A percentile compares a stretch with the other conserved stretches of the same genome.
Conservation (phyloP, 495 filamentous ascomycete species). For the Podospora didyma region DNA sequence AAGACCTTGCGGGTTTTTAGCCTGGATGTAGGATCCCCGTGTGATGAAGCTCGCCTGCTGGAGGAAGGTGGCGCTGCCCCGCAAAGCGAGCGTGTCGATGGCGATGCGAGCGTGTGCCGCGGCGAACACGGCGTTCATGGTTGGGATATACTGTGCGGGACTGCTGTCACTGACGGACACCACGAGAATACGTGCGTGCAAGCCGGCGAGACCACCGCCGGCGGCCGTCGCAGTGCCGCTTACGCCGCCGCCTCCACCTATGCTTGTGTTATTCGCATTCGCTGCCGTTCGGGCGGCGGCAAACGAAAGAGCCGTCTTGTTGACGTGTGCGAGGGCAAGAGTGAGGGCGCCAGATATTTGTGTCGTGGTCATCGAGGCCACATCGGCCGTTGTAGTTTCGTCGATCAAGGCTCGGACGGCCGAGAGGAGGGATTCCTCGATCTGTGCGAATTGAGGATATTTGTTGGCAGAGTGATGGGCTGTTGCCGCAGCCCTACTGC, state of each 20-base stretch:
- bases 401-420: slow-evolving; percentile 67
- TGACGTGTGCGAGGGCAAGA: slow-evolving; percentile 82
- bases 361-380: slow-evolving; percentile 60
- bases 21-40: slow-evolving; percentile 79
- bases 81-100: slow-evolving; percentile 83
- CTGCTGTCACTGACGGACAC: slow-evolving; percentile 78
- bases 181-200: slow-evolving; percentile 82
- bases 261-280: slow-evolving; percentile 21
- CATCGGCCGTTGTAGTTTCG: slow-evolving; percentile 55
- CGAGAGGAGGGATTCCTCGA: slow-evolving; percentile 71
- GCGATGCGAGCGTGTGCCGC: slow-evolving; percentile 80
- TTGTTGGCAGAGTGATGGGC: slow-evolving; percentile 69
- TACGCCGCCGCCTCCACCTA: slow-evolving; percentile 23
- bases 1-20: slow-evolving; percentile 56
- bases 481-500: neutral
- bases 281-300: slow-evolving; percentile 19
- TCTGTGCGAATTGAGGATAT: slow-evolving; percentile 82
- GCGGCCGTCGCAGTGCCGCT: slow-evolving; percentile 27
- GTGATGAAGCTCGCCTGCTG: slow-evolving; percentile 94
- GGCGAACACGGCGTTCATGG: slow-evolving; percentile 97
- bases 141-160: slow-evolving; percentile 88
- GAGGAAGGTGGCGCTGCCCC: slow-evolving; percentile 79
- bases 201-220: slow-evolving; percentile 35
- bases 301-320: slow-evolving; percentile 50
- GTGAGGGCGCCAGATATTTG: slow-evolving; percentile 90